Percentiles rank a stretch among this genome's conserved stretches.
Conservation (phyloP, 2,329 filamentous ascomycete genomes). For the Xylaria sp. region DNA sequence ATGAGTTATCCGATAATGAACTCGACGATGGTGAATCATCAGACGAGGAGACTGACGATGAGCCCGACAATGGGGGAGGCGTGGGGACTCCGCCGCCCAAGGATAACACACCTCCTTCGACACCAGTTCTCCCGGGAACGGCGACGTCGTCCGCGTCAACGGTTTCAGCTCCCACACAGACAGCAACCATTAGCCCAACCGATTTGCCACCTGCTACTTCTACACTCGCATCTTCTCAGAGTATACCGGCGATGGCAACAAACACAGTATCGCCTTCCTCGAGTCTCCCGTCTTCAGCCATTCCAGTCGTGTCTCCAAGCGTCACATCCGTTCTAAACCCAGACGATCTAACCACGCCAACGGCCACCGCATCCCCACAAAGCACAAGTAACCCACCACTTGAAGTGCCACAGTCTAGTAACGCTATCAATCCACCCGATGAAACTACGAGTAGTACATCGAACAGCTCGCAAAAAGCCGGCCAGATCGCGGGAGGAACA, state of each 20-base stretch:
- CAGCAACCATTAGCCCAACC: neutral
- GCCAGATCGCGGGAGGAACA: slow-evolving; percentile 28
- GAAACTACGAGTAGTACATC: slow-evolving; percentile 1
- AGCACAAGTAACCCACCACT: neutral
- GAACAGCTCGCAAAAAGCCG: slow-evolving; percentile 9
- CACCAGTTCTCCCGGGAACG: slow-evolving; percentile 1
- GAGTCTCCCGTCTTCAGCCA: neutral
- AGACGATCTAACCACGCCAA: neutral
- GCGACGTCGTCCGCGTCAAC: slow-evolving; percentile 9
- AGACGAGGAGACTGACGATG: slow-evolving; percentile 5
- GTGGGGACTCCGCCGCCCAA: neutral
- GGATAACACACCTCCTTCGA: neutral
- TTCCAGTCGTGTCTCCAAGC: neutral
- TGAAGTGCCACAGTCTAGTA: slow-evolving; percentile 1
- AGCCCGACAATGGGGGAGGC: slow-evolving; percentile 5
- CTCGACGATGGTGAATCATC: slow-evolving; percentile 7
- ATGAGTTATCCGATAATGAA: slow-evolving; percentile 8
- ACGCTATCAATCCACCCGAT: neutral
- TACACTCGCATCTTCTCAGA: neutral
- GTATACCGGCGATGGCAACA: neutral
- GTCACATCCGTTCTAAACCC: neutral
- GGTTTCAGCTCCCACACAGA: neutral
- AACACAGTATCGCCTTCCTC: slow-evolving; percentile 2
- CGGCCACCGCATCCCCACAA: neutral
- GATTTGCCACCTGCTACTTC: slow-evolving; percentile 2